Evolutionary conservation across 2,329 filamentous ascomycete genomes (phyloP), one percentile per base, ranked within the genome.

Genomic region (Coniochaeta sp.): DNA sequence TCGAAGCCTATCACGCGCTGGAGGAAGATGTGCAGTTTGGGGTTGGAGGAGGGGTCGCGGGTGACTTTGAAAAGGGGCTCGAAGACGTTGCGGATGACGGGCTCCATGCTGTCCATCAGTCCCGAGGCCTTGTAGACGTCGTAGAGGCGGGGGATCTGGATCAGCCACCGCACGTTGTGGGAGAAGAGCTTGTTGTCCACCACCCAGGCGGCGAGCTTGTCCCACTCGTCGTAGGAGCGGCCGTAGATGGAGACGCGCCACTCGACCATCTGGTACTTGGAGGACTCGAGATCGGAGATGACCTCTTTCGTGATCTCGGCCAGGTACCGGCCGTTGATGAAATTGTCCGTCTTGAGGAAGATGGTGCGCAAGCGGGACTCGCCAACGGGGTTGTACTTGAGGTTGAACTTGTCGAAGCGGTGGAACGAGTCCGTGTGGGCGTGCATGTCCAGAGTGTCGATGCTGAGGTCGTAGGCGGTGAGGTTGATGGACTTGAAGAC

Each of bases 191-290:
- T 97, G 75, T 97, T 96, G 72, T 97, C 92, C 14, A 97, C 84
- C 7, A 99, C 91, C 94, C 94, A 99, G 3, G 88, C 89, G 3
- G 94, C 94, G 49, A 99, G 81, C 65, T 95, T 99, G 64, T 97
- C 92, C 94, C 94, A 99, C 68, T 99, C 94, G 56, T 95, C 86
- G 35, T 95, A 78, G 3, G 87, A 87, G 65, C 90, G 88, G 56
- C 94, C 94, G 63, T 99, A 99, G 57, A 99, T 90, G 22, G 91
- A 96, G 59, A 99, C 96, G 40, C 94, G 90, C 91, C 95, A 99
- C 72, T 99, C 94, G 1, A 94, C 94, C 88, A 99, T 96, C 67
- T 99, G 94, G 64, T 99, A 99, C 68, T 99, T 99, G 80, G 91
- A 96, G 48, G 92, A 95, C 68, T 99, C 94, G 28, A 99, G 75